phyloP scores from a whole-genome alignment of 1,284 basidiomycete genomes.

The Leccinum variabile region DNA sequence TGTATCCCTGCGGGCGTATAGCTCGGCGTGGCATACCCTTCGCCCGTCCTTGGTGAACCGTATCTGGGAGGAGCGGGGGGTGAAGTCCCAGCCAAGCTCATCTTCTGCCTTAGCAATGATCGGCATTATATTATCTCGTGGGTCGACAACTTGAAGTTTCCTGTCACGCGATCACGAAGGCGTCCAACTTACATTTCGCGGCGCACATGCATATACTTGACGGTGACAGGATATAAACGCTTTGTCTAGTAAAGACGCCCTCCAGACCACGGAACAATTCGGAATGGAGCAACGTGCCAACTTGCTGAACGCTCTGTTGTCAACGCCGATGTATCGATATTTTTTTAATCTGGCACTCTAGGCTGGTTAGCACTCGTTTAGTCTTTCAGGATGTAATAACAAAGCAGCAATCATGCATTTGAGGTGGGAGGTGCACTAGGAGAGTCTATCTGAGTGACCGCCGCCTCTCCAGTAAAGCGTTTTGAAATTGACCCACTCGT shows the following conservation, averaged over 20 bases:
- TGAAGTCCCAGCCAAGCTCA: background rate
- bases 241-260: constrained; percentile 13
- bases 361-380: constrained; percentile 21
- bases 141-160: constrained; percentile 29
- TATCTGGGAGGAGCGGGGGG: background rate
- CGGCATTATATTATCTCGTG: constrained; percentile 27
- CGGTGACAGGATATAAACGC: constrained; percentile 17
- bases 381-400: constrained; percentile 2
- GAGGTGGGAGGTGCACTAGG: constrained; percentile 2
- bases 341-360: background rate
- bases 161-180: constrained; percentile 32
- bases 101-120: constrained; percentile 16
- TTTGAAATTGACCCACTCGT: constrained; percentile 36
- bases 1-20: constrained; percentile 24
- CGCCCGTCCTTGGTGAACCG: constrained; percentile 22
- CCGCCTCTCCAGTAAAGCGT: constrained; percentile 28
- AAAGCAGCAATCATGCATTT: constrained; percentile 20
- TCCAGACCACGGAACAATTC: constrained; percentile 15
- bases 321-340: background rate
- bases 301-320: constrained; percentile 13
- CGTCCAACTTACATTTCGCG: constrained; percentile 30
- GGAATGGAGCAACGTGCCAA: constrained; percentile 28
- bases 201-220: constrained; percentile 28
- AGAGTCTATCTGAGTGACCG: constrained; percentile 21
- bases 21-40: constrained; percentile 24